These are phyloP conservation scores for Crithidia fasciculata DNA, from an alignment of 208 protist species.

Conservation along the genomic window DNA sequence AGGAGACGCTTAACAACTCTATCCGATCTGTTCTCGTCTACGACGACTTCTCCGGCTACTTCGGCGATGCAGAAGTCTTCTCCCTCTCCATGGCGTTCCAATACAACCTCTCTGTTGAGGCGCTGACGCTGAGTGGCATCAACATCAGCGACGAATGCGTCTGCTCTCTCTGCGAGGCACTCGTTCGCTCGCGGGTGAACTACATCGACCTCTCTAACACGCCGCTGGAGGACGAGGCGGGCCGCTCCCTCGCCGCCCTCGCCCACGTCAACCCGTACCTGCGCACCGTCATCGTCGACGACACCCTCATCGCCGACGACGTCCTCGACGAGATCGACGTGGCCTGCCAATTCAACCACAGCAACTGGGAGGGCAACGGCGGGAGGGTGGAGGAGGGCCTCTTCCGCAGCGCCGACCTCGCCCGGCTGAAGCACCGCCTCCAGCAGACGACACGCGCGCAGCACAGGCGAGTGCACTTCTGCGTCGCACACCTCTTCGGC, in stretches of 20 bases:
- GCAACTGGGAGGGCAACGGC: slow-evolving; percentile 78
- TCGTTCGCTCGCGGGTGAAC: slow-evolving; percentile 76
- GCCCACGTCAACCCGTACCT: slow-evolving; percentile 87
- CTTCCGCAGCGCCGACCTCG: slow-evolving; percentile 50
- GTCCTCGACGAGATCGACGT: slow-evolving; percentile 91
- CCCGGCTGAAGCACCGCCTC: slow-evolving; percentile 72
- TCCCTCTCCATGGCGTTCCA: slow-evolving; percentile 81
- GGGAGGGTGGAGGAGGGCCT: slow-evolving; percentile 55
- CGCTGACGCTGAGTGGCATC: slow-evolving; percentile 82
- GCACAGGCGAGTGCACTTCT: slow-evolving; percentile 64
- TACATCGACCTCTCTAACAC: slow-evolving; percentile 89
- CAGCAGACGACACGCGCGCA: slow-evolving; percentile 63
- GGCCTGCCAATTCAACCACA: slow-evolving; percentile 91
- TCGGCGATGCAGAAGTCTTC: slow-evolving; percentile 80
- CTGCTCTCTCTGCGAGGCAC: slow-evolving; percentile 73
- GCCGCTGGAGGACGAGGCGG: slow-evolving; percentile 86
- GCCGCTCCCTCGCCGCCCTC: slow-evolving; percentile 77
- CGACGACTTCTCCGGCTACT: slow-evolving; percentile 70
- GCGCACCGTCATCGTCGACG: slow-evolving; percentile 85
- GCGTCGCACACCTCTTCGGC: slow-evolving; percentile 74
- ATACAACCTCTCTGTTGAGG: slow-evolving; percentile 88
- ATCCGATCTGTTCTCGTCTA: slow-evolving; percentile 85
- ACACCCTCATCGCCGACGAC: slow-evolving; percentile 86
- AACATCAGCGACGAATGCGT: slow-evolving; percentile 86
- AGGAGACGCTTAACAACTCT: slow-evolving; percentile 88